Percentiles rank a stretch among this genome's conserved stretches.
These are phyloP conservation scores for Cinnamomum micranthum DNA, from an alignment of 164 flowering plant species.

Conservation along the genomic window DNA sequence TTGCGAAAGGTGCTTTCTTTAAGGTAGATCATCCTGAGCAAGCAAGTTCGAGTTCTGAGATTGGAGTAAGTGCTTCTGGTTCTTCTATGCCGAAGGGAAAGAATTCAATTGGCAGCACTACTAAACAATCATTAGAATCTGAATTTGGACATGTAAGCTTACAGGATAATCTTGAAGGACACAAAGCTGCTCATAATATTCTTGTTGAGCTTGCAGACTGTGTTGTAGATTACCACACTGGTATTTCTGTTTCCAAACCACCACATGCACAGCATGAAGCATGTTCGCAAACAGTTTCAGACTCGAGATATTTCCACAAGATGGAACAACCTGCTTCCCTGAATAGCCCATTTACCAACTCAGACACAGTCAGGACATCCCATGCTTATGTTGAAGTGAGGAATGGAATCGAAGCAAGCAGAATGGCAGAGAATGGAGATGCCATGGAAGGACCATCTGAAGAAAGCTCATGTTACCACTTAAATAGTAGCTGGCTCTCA, in stretches of 20 bases:
- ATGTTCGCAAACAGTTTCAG: slow-evolving; percentile 35
- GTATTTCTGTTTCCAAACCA: slow-evolving; percentile 33
- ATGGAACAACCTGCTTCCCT: slow-evolving; percentile 36
- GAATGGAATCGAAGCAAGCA: slow-evolving; percentile 35
- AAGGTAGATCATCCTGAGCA: slow-evolving; percentile 47
- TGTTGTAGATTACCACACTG: slow-evolving; percentile 47
- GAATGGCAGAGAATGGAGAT: slow-evolving; percentile 32
- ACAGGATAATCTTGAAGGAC: slow-evolving; percentile 38
- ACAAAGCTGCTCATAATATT: slow-evolving; percentile 41
- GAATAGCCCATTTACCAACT: slow-evolving; percentile 32
- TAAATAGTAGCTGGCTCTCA: slow-evolving; percentile 54
- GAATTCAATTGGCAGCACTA: slow-evolving; percentile 18
- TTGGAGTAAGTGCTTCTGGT: slow-evolving; percentile 29
- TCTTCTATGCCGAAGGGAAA: slow-evolving; percentile 40
- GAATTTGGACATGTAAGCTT: slow-evolving; percentile 36
- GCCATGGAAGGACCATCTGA: slow-evolving; percentile 84
- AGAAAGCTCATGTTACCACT: slow-evolving; percentile 57
- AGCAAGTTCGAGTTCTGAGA: slow-evolving; percentile 43
- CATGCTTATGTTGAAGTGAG: slow-evolving; percentile 48
- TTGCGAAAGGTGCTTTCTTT: slow-evolving; percentile 56
- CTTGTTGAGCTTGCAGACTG: slow-evolving; percentile 56
- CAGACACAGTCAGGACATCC: slow-evolving; percentile 39
- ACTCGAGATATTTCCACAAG: slow-evolving; percentile 34
- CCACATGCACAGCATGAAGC: slow-evolving; percentile 32
- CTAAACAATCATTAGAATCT: slow-evolving; percentile 34